These are phyloP conservation scores for Santalum album DNA, from an alignment of 164 flowering plant genomes.

Conservation along the genomic window DNA sequence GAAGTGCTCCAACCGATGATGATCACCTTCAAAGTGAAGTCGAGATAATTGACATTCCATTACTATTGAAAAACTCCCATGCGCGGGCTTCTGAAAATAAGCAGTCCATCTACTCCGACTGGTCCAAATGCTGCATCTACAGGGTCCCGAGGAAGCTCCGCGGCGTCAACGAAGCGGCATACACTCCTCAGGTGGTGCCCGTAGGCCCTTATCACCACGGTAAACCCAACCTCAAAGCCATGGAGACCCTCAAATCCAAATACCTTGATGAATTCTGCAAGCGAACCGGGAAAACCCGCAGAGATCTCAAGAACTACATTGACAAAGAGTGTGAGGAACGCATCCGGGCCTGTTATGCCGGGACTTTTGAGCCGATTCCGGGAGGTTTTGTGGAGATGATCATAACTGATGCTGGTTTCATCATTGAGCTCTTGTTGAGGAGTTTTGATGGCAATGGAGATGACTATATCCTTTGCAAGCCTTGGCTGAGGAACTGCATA, in stretches of 20 bases:
- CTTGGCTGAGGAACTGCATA: background rate
- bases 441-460: background rate
- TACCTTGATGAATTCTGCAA: background rate
- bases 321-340: background rate
- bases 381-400: background rate
- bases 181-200: background rate
- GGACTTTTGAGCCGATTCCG: background rate
- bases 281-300: background rate
- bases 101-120: background rate
- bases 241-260: background rate
- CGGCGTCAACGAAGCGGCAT: conserved; percentile 2
- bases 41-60: no score
- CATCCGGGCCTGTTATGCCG: background rate
- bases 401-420: background rate
- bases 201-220: background rate
- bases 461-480: background rate
- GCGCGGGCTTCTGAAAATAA: background rate
- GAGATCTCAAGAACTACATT: background rate
- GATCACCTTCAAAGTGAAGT: no score
- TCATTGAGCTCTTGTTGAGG: background rate
- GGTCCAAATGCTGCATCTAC: background rate
- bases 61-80: no score
- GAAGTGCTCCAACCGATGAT: no score
- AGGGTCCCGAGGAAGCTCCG: background rate
- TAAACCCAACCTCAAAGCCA: background rate